phyloP scores from a whole-genome alignment of 1,139 yeast genomes.

The Saccharomyces uvarum region DNA sequence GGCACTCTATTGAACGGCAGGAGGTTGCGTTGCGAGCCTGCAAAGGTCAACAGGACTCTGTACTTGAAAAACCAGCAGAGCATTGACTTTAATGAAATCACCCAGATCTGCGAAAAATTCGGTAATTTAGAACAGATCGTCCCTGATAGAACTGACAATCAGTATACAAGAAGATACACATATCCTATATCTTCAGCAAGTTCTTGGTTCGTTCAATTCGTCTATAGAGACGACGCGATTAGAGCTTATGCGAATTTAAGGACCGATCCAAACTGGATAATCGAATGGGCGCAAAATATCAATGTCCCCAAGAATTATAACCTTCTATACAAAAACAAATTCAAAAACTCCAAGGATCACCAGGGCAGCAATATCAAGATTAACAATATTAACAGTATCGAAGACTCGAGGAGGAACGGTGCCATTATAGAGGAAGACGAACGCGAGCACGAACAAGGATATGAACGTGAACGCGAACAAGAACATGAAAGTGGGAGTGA shows the following conservation, averaged over 20 bases:
- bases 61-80: conserved; percentile 37
- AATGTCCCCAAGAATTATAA: conserved; percentile 38
- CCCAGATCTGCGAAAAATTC: conserved; percentile 39
- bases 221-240: conserved; percentile 83
- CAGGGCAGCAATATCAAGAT: background rate
- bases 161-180: conserved; percentile 30
- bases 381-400: conserved; percentile 1
- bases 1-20: conserved; percentile 65
- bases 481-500: background rate
- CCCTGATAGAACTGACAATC: conserved; percentile 39
- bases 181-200: conserved; percentile 30
- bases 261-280: conserved; percentile 44
- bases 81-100: conserved; percentile 31
- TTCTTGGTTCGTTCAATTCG: conserved; percentile 77
- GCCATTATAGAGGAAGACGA: background rate
- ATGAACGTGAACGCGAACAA: background rate
- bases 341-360: background rate
- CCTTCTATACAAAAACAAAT: conserved; percentile 5
- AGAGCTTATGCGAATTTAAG: conserved; percentile 71
- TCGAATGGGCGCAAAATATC: conserved; percentile 82
- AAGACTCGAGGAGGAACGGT: conserved; percentile 13
- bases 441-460: background rate
- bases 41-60: conserved; percentile 82
- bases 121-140: conserved; percentile 72
- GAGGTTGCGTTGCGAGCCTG: conserved; percentile 77